Conservation (phyloP, 305 asterid genomes). For the Rubia tinctorum region DNA sequence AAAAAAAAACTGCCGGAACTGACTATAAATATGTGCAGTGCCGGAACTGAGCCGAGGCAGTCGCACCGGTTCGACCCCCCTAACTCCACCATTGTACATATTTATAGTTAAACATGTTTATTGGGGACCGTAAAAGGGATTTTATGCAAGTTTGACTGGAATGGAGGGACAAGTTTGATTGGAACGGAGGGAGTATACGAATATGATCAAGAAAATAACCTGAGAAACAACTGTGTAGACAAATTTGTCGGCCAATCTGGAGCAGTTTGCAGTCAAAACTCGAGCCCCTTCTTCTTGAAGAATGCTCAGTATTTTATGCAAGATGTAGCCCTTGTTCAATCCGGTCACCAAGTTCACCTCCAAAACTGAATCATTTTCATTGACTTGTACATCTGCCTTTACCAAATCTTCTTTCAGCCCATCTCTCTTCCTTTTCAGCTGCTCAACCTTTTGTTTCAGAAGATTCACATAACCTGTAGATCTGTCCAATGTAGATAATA, state of each 20-base stretch:
- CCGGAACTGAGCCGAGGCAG: too few relatives aligned
- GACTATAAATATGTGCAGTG: too few relatives aligned
- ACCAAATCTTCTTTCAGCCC: not conserved
- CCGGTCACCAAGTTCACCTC: conserved; percentile 11
- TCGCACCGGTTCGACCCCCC: too few relatives aligned
- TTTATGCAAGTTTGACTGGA: too few relatives aligned
- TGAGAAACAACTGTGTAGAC: conserved; percentile 1
- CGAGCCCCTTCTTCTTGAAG: conserved; percentile 15
- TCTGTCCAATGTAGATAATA: conserved; percentile 2
- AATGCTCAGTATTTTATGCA: conserved; percentile 5
- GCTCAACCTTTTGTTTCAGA: not conserved
- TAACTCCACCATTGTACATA: too few relatives aligned
- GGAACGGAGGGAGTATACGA: too few relatives aligned
- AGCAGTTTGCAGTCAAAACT: not conserved
- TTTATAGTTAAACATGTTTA: too few relatives aligned
- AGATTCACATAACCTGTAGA: not conserved
- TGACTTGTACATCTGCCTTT: not conserved
- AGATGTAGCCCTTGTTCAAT: not conserved
- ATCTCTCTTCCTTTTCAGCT: conserved; percentile 4
- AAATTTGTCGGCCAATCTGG: conserved; percentile 5
- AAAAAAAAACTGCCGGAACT: too few relatives aligned
- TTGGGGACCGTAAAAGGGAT: too few relatives aligned
- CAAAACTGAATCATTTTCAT: conserved; percentile 2
- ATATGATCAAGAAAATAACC: conserved; percentile 8
- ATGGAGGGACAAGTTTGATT: too few relatives aligned